Conservation (phyloP, 495 filamentous ascomycete genomes). For the Trichocladium uniseriatum region DNA sequence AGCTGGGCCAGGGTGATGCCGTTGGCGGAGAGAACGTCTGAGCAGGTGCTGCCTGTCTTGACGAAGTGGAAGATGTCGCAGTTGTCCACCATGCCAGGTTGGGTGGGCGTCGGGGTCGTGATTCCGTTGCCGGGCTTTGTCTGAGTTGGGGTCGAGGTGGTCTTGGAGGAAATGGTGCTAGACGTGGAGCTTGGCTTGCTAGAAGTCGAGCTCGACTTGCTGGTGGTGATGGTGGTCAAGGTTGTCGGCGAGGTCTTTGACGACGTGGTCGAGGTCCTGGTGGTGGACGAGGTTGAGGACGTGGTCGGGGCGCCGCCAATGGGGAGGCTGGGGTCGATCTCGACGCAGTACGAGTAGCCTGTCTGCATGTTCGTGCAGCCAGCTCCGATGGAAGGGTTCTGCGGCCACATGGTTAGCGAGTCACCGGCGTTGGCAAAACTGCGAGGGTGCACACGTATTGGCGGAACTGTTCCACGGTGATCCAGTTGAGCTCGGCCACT, state of each 20-base stretch:
- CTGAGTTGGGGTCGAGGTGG: not conserved
- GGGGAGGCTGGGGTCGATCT: not conserved
- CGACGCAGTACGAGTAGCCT: constrained; percentile 10
- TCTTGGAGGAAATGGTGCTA: too few species aligned
- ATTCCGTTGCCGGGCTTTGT: constrained; percentile 8
- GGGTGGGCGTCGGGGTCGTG: constrained; percentile 22
- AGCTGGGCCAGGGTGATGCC: constrained; percentile 13
- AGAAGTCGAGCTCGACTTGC: too few species aligned
- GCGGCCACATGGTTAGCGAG: not conserved
- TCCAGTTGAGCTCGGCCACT: not conserved
- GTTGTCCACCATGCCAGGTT: constrained; percentile 28
- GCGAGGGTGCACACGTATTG: not conserved
- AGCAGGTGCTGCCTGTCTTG: constrained; percentile 32
- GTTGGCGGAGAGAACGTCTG: constrained; percentile 21
- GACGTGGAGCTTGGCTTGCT: too few species aligned
- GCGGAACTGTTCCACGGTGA: not conserved
- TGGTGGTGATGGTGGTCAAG: not conserved
- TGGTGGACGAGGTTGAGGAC: not conserved
- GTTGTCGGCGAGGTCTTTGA: not conserved
- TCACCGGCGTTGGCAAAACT: not conserved
- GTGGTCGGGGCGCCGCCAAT: not conserved
- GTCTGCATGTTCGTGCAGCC: not conserved
- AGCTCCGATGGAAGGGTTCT: constrained; percentile 6
- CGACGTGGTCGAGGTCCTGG: too few species aligned
- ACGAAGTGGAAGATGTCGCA: constrained; percentile 39